Evolutionary conservation across 2,329 filamentous ascomycete genomes (phyloP).

Genomic region (Bimuria novae-zelandiae): DNA sequence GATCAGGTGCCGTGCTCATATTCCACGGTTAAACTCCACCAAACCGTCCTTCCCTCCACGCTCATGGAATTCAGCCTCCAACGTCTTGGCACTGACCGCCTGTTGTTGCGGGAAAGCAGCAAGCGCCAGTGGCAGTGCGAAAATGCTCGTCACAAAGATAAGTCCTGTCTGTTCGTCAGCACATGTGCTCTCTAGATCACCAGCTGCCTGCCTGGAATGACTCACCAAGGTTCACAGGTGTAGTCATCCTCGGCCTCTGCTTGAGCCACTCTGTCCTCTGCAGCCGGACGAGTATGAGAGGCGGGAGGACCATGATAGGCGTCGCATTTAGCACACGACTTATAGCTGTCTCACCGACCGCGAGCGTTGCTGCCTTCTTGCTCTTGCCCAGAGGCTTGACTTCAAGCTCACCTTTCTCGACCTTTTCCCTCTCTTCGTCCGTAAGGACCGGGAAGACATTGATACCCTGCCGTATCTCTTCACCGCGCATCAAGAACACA

Average conservation of each 20-base stretch:
- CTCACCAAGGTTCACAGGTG: slow-evolving; percentile 78
- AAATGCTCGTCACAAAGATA: slow-evolving; percentile 84
- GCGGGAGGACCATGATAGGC: slow-evolving; percentile 95
- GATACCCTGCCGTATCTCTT: slow-evolving; percentile 92
- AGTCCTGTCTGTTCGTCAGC: slow-evolving; percentile 53
- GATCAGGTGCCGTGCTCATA: too few species aligned
- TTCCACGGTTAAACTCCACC: slow-evolving; percentile 96
- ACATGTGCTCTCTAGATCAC: slow-evolving; percentile 25
- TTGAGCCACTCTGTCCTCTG: slow-evolving; percentile 85
- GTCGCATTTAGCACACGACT: slow-evolving; percentile 91
- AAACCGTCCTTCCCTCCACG: slow-evolving; percentile 77
- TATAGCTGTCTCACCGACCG: slow-evolving; percentile 89
- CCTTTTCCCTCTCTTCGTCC: slow-evolving; percentile 67
- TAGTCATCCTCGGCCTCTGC: slow-evolving; percentile 73
- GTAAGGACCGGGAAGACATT: slow-evolving; percentile 85
- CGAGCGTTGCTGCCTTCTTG: slow-evolving; percentile 82
- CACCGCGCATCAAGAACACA: slow-evolving; percentile 95
- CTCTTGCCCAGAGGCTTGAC: slow-evolving; percentile 80
- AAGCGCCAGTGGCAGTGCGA: slow-evolving; percentile 85
- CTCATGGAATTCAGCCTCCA: slow-evolving; percentile 87
- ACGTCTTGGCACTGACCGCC: slow-evolving; percentile 70
- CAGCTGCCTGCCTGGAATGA: slow-evolving; percentile 29
- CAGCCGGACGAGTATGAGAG: slow-evolving; percentile 80
- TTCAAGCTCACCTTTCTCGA: slow-evolving; percentile 63
- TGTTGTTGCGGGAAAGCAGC: slow-evolving; percentile 93